phyloP scores from a whole-genome alignment of 495 filamentous ascomycete genomes.

The Penicillium desertorum region DNA sequence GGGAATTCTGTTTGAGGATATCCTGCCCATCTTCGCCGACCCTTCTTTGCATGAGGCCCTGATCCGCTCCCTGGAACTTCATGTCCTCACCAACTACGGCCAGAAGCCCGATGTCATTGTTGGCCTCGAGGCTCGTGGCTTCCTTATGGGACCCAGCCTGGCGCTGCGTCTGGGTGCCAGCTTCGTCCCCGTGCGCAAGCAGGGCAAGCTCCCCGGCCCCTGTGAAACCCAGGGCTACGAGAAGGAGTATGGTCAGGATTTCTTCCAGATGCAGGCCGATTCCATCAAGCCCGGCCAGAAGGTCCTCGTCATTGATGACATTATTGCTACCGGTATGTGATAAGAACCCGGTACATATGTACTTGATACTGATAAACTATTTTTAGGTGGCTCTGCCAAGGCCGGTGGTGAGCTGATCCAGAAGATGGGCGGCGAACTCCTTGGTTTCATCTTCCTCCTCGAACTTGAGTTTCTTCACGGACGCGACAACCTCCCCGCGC shows the following conservation, averaged over 20 bases:
- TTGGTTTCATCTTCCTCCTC: conserved; percentile 92
- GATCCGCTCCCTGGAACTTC: conserved; percentile 82
- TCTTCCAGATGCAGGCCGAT: conserved; percentile 91
- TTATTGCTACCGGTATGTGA: conserved; percentile 90
- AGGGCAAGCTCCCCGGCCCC: conserved; percentile 92
- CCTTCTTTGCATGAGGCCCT: conserved; percentile 72
- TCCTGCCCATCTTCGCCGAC: conserved; percentile 91
- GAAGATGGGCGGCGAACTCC: conserved; percentile 76
- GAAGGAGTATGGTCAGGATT: conserved; percentile 97
- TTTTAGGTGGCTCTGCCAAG: conserved; percentile 82
- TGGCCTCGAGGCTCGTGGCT: conserved; percentile 90
- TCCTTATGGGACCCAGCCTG: conserved; percentile 89
- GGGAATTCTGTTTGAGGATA: conserved; percentile 97
- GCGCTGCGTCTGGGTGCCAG: conserved; percentile 80
- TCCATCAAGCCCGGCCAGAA: conserved; percentile 82
- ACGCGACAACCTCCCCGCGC: conserved; percentile 80
- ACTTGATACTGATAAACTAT: background rate
- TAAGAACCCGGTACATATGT: background rate
- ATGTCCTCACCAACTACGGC: conserved; percentile 57
- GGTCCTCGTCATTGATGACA: conserved; percentile 92
- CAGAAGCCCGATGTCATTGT: conserved; percentile 84
- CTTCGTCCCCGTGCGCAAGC: conserved; percentile 94
- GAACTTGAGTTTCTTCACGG: conserved; percentile 95
- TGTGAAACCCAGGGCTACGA: conserved; percentile 77
- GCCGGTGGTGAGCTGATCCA: conserved; percentile 84